These are phyloP conservation scores for Pythium vanterpoolii DNA, from an alignment of 352 stramenopile genomes.

Conservation along the genomic window DNA sequence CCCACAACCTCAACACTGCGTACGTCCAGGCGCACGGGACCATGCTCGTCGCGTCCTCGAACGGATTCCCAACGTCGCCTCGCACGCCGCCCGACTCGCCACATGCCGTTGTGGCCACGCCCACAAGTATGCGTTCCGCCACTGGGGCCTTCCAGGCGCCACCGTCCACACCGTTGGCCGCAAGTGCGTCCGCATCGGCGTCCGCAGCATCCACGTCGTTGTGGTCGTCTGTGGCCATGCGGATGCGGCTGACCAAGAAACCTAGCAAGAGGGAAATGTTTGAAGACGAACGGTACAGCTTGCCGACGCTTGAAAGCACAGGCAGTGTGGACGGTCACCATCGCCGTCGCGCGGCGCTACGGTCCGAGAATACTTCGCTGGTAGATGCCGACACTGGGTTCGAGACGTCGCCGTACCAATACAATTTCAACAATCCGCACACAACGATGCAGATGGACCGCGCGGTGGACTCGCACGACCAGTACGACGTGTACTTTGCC, in stretches of 20 bases:
- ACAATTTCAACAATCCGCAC: slow-evolving; percentile 12
- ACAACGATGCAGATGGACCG: slow-evolving; percentile 16
- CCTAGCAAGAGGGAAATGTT: slow-evolving; percentile 45
- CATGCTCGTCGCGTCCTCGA: slow-evolving; percentile 18
- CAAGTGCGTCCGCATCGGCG: neutral
- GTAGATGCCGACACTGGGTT: slow-evolving; percentile 2
- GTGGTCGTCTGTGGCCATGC: slow-evolving; percentile 18
- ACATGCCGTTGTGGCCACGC: slow-evolving; percentile 1
- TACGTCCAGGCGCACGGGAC: slow-evolving; percentile 19
- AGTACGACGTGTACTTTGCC: slow-evolving; percentile 28
- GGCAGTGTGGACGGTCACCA: slow-evolving; percentile 11
- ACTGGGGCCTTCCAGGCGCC: slow-evolving; percentile 5
- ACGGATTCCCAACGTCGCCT: slow-evolving; percentile 2
- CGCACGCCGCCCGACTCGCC: slow-evolving; percentile 22
- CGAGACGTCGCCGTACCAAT: slow-evolving; percentile 13
- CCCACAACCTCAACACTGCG: slow-evolving; percentile 19
- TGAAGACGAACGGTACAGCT: slow-evolving; percentile 50
- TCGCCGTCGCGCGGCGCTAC: slow-evolving; percentile 4
- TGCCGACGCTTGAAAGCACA: slow-evolving; percentile 48
- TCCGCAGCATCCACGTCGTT: slow-evolving; percentile 10
- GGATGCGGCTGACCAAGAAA: slow-evolving; percentile 31
- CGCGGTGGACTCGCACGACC: slow-evolving; percentile 11
- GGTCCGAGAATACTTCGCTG: slow-evolving; percentile 15
- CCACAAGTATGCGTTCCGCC: slow-evolving; percentile 15
- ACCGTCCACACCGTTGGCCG: slow-evolving; percentile 6